Evolutionary conservation across 176 grass and related monocot species (phyloP), one percentile per base, ranked within the genome.

Genomic region (Eleusine indica): DNA sequence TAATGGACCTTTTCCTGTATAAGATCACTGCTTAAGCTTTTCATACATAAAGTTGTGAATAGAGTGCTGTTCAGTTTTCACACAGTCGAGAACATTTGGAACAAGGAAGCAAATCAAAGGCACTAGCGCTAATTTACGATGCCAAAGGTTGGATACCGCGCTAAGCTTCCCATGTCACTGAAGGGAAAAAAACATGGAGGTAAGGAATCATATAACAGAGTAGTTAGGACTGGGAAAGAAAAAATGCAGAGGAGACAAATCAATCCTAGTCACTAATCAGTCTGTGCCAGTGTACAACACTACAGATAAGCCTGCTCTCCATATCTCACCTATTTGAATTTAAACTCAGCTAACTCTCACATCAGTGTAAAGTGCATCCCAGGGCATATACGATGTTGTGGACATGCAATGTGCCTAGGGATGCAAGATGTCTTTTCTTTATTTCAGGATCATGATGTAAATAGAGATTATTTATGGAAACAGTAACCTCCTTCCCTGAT

Each of bases 81-180:
- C 58, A 82, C 48, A 87, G 22, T 57, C 16, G 30, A 87, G 78
- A 57, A 87, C 64, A 92, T 81, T 81, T 79, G 64, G 79, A 83
- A 69, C 58, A 81, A 73, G 63, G 73, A 81, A 77, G 80, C 72
- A 84, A 79, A 96, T 68, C 78, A 89, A 82, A 82, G 82, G 76
- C 80, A 82, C 17, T 82, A 90, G 77, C 89, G 25, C 25, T 85
- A 85, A 86, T 94, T 76, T 77, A 42, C 29, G 81, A 80, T 77
- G 21, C 76, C 78, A 88, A 79, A 56, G 76, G 73, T 94, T 88
- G 83, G 80, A 87, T 71, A 76, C 9, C 67, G 30, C 56, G 80
- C 84, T 64, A 88, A 92, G 77, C 78, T 86, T 82, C 89, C 63
- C 82, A 87, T 89, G 77, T 85, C 86, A 87, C 80, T 64, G 42